Conservation (phyloP, 495 filamentous ascomycete species). For the Penicillium taxi region DNA sequence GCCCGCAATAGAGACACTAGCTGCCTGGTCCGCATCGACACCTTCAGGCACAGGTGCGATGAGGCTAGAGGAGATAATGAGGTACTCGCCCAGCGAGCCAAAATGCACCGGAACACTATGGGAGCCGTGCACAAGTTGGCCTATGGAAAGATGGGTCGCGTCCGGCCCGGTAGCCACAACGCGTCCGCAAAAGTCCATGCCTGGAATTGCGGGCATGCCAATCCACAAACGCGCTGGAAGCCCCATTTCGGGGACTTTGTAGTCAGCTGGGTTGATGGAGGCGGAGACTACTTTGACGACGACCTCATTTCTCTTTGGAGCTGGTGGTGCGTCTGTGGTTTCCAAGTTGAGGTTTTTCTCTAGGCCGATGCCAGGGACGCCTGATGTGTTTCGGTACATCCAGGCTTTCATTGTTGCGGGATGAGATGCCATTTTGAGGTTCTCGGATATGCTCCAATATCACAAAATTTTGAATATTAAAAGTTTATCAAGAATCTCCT, state of each 20-base stretch:
- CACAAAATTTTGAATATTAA: too few species aligned
- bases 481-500: too few species aligned
- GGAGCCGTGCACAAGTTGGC: conserved; percentile 51
- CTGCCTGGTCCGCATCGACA: conserved; percentile 42
- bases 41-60: conserved; percentile 40
- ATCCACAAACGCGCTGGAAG: conserved; percentile 31
- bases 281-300: conserved; percentile 50
- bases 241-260: conserved; percentile 53
- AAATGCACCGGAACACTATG: conserved; percentile 27
- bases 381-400: conserved; percentile 45
- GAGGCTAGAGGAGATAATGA: conserved; percentile 14
- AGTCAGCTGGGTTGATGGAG: conserved; percentile 61
- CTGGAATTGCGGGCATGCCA: conserved; percentile 45
- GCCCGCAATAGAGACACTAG: conserved; percentile 45
- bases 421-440: conserved; percentile 9
- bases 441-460: too few species aligned
- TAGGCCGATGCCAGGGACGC: too few species aligned
- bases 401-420: conserved; percentile 52
- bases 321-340: conserved; percentile 32
- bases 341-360: conserved; percentile 49
- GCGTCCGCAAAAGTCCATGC: conserved; percentile 56
- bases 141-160: conserved; percentile 30
- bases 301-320: conserved; percentile 32
- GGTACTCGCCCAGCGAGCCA: conserved; percentile 51
- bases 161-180: conserved; percentile 38